phyloP scores from a whole-genome alignment of 495 filamentous ascomycete genomes.

The Penicillium bialowiezense region DNA sequence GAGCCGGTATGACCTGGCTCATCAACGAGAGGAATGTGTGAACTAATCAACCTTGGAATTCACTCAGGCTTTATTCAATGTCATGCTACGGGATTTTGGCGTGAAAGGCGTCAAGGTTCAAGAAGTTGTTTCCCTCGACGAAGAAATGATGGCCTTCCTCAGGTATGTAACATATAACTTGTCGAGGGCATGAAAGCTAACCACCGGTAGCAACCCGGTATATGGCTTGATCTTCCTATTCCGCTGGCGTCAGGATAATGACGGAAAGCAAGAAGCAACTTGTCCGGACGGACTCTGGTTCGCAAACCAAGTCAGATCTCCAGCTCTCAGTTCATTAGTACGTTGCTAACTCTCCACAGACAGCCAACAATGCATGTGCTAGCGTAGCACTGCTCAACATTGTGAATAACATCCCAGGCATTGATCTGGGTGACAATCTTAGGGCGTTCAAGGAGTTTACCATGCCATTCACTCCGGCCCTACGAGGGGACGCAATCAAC shows the following conservation, averaged over 20 bases:
- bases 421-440: slow-evolving; percentile 66
- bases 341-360: slow-evolving; percentile 43
- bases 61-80: slow-evolving; percentile 72
- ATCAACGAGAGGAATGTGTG: too few species aligned
- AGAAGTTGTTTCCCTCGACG: slow-evolving; percentile 75
- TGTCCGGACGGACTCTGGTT: slow-evolving; percentile 83
- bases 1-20: slow-evolving; percentile 71
- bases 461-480: slow-evolving; percentile 60
- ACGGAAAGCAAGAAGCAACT: slow-evolving; percentile 50
- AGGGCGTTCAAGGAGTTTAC: slow-evolving; percentile 70
- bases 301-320: slow-evolving; percentile 72
- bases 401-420: slow-evolving; percentile 71
- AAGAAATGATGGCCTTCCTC: slow-evolving; percentile 60
- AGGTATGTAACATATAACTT: slow-evolving; percentile 44
- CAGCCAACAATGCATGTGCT: slow-evolving; percentile 78
- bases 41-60: too few species aligned
- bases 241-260: slow-evolving; percentile 62
- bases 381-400: slow-evolving; percentile 88
- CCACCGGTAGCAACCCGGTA: slow-evolving; percentile 57
- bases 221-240: slow-evolving; percentile 85
- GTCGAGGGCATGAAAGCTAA: background rate
- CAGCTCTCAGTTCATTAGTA: background rate
- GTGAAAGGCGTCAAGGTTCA: slow-evolving; percentile 70
- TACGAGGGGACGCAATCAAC: slow-evolving; percentile 71
- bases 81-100: slow-evolving; percentile 75